Evolutionary conservation across 805 yeast genomes (phyloP).

Genomic region (Nakazawaea ernobii): DNA sequence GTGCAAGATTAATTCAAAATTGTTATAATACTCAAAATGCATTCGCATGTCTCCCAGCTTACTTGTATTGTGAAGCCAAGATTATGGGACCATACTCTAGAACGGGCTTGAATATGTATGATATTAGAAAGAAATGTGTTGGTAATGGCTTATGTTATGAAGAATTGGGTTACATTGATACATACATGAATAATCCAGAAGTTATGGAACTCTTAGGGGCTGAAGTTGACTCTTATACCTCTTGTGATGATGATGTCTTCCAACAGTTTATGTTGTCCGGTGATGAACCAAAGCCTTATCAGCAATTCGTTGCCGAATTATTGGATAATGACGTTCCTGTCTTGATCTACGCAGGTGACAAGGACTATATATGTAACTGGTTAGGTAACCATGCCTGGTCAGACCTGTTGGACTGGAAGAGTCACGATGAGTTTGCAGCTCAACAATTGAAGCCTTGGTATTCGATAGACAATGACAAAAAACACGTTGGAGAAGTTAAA

Average conservation of each 20-base stretch:
- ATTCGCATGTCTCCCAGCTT: constrained; percentile 88
- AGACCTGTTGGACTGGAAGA: constrained; percentile 63
- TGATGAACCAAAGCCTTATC: constrained; percentile 91
- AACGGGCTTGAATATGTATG: constrained; percentile 90
- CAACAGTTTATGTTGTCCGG: constrained; percentile 80
- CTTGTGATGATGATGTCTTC: constrained; percentile 75
- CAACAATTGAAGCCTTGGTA: constrained; percentile 17
- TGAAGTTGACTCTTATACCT: constrained; percentile 71
- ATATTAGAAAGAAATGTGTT: constrained; percentile 77
- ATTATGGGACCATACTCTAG: constrained; percentile 75
- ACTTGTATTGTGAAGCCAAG: constrained; percentile 81
- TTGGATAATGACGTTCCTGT: constrained; percentile 75
- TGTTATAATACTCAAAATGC: constrained; percentile 75
- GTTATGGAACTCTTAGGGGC: constrained; percentile 86
- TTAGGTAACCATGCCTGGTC: constrained; percentile 90
- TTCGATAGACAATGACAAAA: constrained; percentile 20
- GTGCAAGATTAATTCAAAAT: constrained; percentile 65
- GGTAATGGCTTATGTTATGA: constrained; percentile 63
- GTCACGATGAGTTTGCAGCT: constrained; percentile 42
- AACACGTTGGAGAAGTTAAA: constrained; percentile 32
- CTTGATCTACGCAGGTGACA: constrained; percentile 90
- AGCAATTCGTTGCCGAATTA: constrained; percentile 62
- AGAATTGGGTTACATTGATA: constrained; percentile 68
- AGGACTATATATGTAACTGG: constrained; percentile 96
- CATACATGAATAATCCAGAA: constrained; percentile 68